Evolutionary conservation across 2,329 filamentous ascomycete species (phyloP).

Genomic region (Xylaria sp.): DNA sequence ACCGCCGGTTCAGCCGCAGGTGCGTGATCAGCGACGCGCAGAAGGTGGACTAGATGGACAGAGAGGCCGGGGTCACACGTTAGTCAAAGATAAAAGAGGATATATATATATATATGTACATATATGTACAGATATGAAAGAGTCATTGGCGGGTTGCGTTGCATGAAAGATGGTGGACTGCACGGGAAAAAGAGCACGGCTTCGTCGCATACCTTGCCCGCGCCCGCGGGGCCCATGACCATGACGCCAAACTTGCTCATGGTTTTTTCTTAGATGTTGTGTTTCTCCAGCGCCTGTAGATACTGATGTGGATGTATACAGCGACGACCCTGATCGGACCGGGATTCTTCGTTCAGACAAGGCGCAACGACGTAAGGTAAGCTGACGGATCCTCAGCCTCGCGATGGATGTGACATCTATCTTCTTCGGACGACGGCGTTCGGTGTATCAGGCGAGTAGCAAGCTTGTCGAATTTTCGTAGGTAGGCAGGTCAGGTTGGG

Average conservation of each 20-base stretch:
- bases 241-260: constrained; percentile 96
- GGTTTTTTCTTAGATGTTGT: constrained; percentile 26
- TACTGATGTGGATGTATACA: neutral
- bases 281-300: neutral
- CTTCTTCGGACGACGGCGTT: neutral
- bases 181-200: constrained; percentile 7
- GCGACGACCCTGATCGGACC: neutral
- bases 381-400: constrained; percentile 16
- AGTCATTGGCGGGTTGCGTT: too few relatives aligned
- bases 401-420: constrained; percentile 15
- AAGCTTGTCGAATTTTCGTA: neutral
- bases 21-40: constrained; percentile 92
- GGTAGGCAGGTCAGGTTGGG: neutral
- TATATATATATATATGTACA: too few relatives aligned
- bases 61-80: too few relatives aligned
- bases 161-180: neutral
- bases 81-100: too few relatives aligned
- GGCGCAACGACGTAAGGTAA: neutral
- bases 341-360: neutral
- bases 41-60: constrained; percentile 74
- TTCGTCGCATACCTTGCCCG: constrained; percentile 71
- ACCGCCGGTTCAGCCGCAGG: constrained; percentile 86
- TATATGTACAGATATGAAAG: too few relatives aligned
- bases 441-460: neutral
- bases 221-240: constrained; percentile 94